Base-by-base conservation (phyloP, 2,329 filamentous ascomycete genomes). In the Pyrenochaeta sp. region DNA sequence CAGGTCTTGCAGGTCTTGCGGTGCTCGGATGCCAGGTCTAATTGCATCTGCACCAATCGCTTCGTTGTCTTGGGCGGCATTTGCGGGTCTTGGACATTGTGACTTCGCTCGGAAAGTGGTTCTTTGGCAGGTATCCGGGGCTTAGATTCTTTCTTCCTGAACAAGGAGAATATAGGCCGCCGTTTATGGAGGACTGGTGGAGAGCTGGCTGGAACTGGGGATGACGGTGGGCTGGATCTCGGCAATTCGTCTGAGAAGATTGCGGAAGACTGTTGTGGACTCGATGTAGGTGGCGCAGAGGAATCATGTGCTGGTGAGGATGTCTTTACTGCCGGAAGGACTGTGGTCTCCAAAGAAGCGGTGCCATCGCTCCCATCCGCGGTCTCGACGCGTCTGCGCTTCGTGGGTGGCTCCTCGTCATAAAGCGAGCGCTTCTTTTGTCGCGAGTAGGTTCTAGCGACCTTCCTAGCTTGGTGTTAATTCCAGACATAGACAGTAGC, bases 1-100 rank as follows among this genome's bases (percentile, higher is more conserved):
- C 85, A 88, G 3, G 72, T 74, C 24, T 74, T 72, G 67, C 85
- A 88, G 8, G 77, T 81, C 53, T 80, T 81, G 32, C 80, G 76
- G 26, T 79, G 70, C 28, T 81, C 76, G 26, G 75, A 72, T 2
- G 81, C 83, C 9, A 86, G 72, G 55, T 83, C 81, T 47, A 86
- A 77, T 55, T 83, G 81, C 74, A 83, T 83, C 60, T 86, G 83
- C 35, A 78, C 78, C 45, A 85, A 59, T 19, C 64, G 62, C 43
- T 66, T 68, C 46, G 60, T 63, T 54, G 51, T 58, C 21, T 62
- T 61, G 4, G 62, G 61, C 41, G 55, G 63, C 21, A 54, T 44
- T 13, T 51, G 51, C 27, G 61, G 61, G 19, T 30, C 55, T 52
- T 66, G 56, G 18, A 56, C 65, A 66, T 75, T 74, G 35, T 68